Base-by-base conservation (phyloP, 768 basidiomycete species). In the Naganishia onofrii region DNA sequence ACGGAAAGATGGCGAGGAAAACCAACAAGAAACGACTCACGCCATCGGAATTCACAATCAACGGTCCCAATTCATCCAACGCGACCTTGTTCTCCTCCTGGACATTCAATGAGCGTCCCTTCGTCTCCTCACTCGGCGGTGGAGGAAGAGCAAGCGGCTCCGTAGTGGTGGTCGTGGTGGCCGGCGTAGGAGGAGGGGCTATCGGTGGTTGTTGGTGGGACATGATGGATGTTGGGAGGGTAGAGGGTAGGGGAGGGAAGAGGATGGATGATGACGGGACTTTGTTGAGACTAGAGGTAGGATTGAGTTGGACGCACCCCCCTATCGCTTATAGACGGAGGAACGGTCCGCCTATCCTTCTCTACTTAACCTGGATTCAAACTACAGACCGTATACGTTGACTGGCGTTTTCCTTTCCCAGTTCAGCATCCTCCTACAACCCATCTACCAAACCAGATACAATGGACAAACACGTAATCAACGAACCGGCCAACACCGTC, bases 381-480 rank as follows among this genome's bases (percentile, higher is more conserved):
- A n/a, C n/a, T n/a, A n/a, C n/a, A n/a, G n/a, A n/a, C n/a, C n/a
- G n/a, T n/a, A n/a, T n/a, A n/a, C n/a, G n/a, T n/a, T n/a, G n/a
- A n/a, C n/a, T n/a, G n/a, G n/a, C n/a, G n/a, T n/a, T n/a, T n/a
- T n/a, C n/a, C n/a, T n/a, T n/a, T n/a, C n/a, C n/a, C n/a, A n/a
- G n/a, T n/a, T n/a, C n/a, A n/a, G n/a, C n/a, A n/a, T 36, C 57
- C 26, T 58, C 34, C 55, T 32, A 5, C 54, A 21, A 58, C 36
- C n/a, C n/a, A n/a, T n/a, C n/a, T n/a, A n/a, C n/a, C n/a, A n/a
- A 15, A 58, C 3, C 57, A 38, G 32, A 28, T 32, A 60, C 31
- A 26, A 69, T 69, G 68, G 76, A 74, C 74, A 93, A 95, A 76
- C 93, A 96, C 83, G 86, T 96, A 72, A 73, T 90, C 71, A 93